These are phyloP conservation scores for Eremothecium coryli DNA, from an alignment of 1,139 yeast species.

Conservation along the genomic window DNA sequence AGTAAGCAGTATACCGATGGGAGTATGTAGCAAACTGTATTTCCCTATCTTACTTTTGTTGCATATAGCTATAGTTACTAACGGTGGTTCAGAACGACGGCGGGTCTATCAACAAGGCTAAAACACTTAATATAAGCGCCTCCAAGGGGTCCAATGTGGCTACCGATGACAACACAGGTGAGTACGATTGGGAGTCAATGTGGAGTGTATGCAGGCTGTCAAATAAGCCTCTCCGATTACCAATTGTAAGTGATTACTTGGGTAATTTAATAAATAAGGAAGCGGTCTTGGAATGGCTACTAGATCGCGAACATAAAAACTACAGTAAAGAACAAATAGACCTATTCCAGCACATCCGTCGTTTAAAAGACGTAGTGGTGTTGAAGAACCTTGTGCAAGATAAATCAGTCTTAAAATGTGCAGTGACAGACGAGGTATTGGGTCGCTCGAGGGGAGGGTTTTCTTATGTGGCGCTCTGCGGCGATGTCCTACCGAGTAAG, in stretches of 20 bases:
- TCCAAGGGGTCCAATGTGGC: slow-evolving; percentile 3
- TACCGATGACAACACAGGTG: slow-evolving; percentile 4
- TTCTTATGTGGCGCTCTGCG: slow-evolving; percentile 45
- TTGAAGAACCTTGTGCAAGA: slow-evolving; percentile 21
- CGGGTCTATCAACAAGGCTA: slow-evolving; percentile 20
- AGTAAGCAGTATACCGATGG: not conserved
- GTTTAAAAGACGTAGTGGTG: slow-evolving; percentile 44
- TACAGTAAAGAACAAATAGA: slow-evolving; percentile 27
- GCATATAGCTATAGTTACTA: not conserved
- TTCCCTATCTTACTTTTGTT: slow-evolving; percentile 2
- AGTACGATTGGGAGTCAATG: slow-evolving; percentile 6
- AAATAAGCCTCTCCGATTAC: slow-evolving; percentile 34
- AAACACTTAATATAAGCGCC: slow-evolving; percentile 9
- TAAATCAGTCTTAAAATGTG: slow-evolving; percentile 40
- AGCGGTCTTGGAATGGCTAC: slow-evolving; percentile 48
- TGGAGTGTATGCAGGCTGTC: slow-evolving; percentile 42
- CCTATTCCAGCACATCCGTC: slow-evolving; percentile 37
- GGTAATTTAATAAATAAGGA: slow-evolving; percentile 70
- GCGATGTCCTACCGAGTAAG: slow-evolving; percentile 42
- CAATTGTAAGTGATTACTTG: slow-evolving; percentile 60
- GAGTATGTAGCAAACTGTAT: not conserved
- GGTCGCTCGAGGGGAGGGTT: slow-evolving; percentile 33
- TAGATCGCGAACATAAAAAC: slow-evolving; percentile 30
- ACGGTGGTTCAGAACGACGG: slow-evolving; percentile 22
- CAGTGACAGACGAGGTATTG: slow-evolving; percentile 38